phyloP scores from a whole-genome alignment of 371 early-diverging fungal species.

The Chytridium lagenaria region DNA sequence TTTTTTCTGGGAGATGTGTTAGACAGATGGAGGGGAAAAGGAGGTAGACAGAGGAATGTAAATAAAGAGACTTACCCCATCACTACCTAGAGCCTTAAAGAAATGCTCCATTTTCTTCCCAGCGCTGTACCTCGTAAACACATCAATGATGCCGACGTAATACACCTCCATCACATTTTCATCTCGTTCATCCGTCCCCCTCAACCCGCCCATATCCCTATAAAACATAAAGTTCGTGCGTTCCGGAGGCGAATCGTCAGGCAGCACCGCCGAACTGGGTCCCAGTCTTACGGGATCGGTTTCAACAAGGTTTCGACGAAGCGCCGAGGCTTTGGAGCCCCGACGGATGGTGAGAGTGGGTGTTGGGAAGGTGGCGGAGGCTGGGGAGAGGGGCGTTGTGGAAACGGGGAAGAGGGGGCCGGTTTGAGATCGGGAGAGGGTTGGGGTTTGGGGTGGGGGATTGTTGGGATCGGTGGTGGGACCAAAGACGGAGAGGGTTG shows the following conservation, averaged over 20 bases:
- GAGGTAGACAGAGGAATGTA: background rate
- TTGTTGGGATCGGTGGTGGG: constrained; percentile 35
- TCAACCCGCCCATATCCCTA: constrained; percentile 50
- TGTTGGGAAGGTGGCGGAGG: background rate
- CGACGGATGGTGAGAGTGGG: constrained; percentile 7
- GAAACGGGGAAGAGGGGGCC: background rate
- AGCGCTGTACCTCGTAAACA: constrained; percentile 90
- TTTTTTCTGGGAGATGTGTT: constrained; percentile 44
- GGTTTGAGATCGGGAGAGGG: constrained; percentile 9
- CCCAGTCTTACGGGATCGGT: constrained; percentile 41
- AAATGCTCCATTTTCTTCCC: constrained; percentile 86
- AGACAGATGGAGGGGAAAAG: background rate
- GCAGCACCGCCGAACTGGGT: constrained; percentile 40
- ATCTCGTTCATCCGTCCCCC: constrained; percentile 75
- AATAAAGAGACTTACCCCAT: constrained; percentile 57
- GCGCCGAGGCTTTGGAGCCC: constrained; percentile 10
- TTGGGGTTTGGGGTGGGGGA: too few species aligned
- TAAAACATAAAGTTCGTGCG: constrained; percentile 26
- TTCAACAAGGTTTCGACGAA: constrained; percentile 30
- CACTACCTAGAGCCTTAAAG: constrained; percentile 80
- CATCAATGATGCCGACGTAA: constrained; percentile 95
- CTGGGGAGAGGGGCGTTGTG: background rate
- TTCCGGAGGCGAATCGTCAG: constrained; percentile 39
- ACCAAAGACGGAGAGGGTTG: constrained; percentile 81
- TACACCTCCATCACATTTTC: constrained; percentile 74